phyloP scores from a whole-genome alignment of 768 basidiomycete species.

The Leccinum aurantiacum region DNA sequence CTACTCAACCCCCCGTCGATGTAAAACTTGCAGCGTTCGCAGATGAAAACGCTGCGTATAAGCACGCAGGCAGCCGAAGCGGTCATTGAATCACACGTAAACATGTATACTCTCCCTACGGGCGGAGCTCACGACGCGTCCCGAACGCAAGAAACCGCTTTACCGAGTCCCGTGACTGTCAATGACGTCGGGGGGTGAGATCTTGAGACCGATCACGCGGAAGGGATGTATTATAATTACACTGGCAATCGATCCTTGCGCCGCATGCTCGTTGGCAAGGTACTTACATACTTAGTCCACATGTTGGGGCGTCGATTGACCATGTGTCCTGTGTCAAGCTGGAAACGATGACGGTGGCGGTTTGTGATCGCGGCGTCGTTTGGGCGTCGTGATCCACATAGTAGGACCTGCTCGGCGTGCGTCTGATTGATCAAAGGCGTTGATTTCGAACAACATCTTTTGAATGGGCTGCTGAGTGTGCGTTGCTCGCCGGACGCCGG shows the following conservation, averaged over 20 bases:
- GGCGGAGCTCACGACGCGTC: background rate
- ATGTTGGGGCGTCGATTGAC: background rate
- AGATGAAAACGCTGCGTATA: constrained; percentile 29
- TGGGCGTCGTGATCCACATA: background rate
- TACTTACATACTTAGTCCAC: background rate
- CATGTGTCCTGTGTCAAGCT: background rate
- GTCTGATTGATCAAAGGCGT: too few species aligned
- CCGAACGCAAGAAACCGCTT: background rate
- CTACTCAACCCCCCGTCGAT: background rate
- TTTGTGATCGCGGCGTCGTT: background rate
- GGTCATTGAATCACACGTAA: constrained; percentile 38
- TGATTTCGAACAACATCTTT: too few species aligned
- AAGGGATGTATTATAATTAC: background rate
- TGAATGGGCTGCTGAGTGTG: background rate
- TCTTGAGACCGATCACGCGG: background rate
- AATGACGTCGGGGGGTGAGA: constrained; percentile 14
- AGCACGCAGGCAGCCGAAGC: constrained; percentile 29
- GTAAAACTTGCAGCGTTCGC: constrained; percentile 23
- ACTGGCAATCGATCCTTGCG: too few species aligned
- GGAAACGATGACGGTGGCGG: background rate
- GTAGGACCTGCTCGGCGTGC: too few species aligned
- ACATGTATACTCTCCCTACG: constrained; percentile 32
- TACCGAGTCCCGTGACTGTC: background rate
- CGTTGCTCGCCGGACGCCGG: background rate
- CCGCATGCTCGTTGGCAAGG: too few species aligned